These are phyloP conservation scores for Salix arbutifolia DNA, from an alignment of 345 rosid genomes.

Conservation along the genomic window DNA sequence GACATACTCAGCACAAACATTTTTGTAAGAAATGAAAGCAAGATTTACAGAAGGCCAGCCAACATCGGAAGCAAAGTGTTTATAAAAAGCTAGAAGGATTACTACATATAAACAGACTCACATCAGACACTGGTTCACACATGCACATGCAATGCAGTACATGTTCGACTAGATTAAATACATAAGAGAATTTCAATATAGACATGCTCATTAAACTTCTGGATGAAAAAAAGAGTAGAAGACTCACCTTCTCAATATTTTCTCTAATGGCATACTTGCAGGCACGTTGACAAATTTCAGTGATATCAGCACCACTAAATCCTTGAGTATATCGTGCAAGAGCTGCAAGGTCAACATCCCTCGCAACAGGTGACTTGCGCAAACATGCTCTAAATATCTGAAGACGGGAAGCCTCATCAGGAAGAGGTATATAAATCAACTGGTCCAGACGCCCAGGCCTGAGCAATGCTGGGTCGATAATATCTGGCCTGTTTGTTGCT, in stretches of 20 bases:
- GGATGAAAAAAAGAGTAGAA: not conserved
- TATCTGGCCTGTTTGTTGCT: slow-evolving; percentile 35
- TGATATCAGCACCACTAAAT: slow-evolving; percentile 37
- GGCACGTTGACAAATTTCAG: slow-evolving; percentile 37
- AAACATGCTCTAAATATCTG: slow-evolving; percentile 37
- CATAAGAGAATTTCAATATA: not conserved
- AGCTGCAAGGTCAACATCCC: slow-evolving; percentile 28
- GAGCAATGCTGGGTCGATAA: slow-evolving; percentile 30
- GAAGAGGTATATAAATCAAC: slow-evolving; percentile 34
- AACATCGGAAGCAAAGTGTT: not conserved
- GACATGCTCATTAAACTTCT: not conserved
- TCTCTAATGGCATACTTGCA: slow-evolving; percentile 42
- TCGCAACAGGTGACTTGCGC: slow-evolving; percentile 29
- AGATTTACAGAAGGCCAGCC: not conserved
- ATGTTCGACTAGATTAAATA: not conserved
- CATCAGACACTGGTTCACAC: not conserved
- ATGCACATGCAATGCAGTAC: not conserved
- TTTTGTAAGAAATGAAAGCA: not conserved
- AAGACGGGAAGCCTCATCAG: slow-evolving; percentile 33
- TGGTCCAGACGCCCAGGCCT: slow-evolving; percentile 40
- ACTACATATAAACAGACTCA: not conserved
- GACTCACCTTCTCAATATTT: slow-evolving; percentile 25
- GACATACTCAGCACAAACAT: not conserved
- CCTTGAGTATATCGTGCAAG: slow-evolving; percentile 29
- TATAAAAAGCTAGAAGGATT: not conserved